Evolutionary conservation across 345 rosid genomes (phyloP).

Genomic region (Eucalyptus curtisii): DNA sequence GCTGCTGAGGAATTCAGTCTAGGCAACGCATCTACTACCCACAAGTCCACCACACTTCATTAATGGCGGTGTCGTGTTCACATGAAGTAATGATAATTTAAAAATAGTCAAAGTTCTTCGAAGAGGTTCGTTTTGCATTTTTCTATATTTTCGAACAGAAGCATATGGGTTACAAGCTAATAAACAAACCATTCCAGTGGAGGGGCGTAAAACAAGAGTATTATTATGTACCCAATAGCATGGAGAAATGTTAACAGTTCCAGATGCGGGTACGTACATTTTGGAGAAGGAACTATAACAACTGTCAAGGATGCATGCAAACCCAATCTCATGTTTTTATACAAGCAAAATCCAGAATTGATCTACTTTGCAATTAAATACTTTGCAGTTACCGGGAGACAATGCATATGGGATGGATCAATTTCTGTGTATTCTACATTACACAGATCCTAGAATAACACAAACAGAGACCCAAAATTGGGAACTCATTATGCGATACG

Average conservation of each 20-base stretch:
- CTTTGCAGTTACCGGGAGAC: not conserved
- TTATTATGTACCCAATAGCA: not conserved
- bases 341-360: not conserved
- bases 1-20: not conserved
- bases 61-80: not conserved
- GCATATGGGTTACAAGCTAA: not conserved
- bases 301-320: not conserved
- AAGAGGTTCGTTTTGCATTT: not conserved
- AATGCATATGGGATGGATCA: not conserved
- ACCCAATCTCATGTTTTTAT: not conserved
- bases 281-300: not conserved
- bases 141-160: not conserved
- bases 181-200: not conserved
- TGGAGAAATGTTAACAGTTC: not conserved
- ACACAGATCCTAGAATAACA: not conserved
- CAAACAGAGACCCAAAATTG: not conserved
- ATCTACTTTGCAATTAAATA: not conserved
- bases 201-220: not conserved
- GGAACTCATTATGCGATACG: not conserved
- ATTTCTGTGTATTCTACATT: constrained; percentile 18
- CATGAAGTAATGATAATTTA: not conserved
- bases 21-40: not conserved
- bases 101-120: not conserved
- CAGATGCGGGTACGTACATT: not conserved
- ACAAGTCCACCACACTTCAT: not conserved